phyloP scores from a whole-genome alignment of 768 basidiomycete species.

The Nevesoporus exiguus region DNA sequence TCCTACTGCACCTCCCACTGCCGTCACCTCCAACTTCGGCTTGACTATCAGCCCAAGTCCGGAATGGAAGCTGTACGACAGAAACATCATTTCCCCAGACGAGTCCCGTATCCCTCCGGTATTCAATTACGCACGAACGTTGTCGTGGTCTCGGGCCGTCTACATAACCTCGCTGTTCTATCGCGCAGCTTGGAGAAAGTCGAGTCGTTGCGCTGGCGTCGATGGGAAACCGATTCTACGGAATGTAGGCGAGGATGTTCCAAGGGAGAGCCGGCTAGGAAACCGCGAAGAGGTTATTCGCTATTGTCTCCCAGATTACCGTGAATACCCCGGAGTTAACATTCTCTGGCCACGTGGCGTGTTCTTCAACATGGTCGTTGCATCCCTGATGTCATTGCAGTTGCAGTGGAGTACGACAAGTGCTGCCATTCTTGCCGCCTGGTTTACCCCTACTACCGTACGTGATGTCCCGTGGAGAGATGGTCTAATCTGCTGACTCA shows the following conservation, averaged over 20 bases:
- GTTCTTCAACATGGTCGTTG: too few relatives aligned
- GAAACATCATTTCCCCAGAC: too few relatives aligned
- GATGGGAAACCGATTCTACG: background rate
- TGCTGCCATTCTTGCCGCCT: slow-evolving; percentile 27
- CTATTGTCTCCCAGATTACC: slow-evolving; percentile 17
- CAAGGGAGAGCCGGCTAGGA: too few relatives aligned
- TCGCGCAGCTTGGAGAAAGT: slow-evolving; percentile 12
- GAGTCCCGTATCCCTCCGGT: too few relatives aligned
- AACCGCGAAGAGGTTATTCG: too few relatives aligned
- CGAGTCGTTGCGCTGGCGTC: background rate
- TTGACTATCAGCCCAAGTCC: too few relatives aligned
- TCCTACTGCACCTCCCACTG: too few relatives aligned
- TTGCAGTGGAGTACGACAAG: slow-evolving; percentile 34
- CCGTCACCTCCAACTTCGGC: too few relatives aligned
- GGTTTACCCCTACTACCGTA: slow-evolving; percentile 31
- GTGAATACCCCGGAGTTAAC: too few relatives aligned
- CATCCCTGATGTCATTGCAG: slow-evolving; percentile 26
- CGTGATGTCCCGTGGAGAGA: background rate
- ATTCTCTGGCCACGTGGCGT: too few relatives aligned
- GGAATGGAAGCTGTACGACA: too few relatives aligned
- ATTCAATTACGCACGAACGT: too few relatives aligned
- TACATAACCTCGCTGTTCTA: slow-evolving; percentile 18
- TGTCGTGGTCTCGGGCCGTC: slow-evolving; percentile 7
- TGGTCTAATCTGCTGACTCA: background rate
- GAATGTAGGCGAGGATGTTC: background rate